Percentiles rank a stretch among this genome's conserved stretches.
Evolutionary conservation across 306 rosid genomes (phyloP).

Genomic region (Malus fusca): DNA sequence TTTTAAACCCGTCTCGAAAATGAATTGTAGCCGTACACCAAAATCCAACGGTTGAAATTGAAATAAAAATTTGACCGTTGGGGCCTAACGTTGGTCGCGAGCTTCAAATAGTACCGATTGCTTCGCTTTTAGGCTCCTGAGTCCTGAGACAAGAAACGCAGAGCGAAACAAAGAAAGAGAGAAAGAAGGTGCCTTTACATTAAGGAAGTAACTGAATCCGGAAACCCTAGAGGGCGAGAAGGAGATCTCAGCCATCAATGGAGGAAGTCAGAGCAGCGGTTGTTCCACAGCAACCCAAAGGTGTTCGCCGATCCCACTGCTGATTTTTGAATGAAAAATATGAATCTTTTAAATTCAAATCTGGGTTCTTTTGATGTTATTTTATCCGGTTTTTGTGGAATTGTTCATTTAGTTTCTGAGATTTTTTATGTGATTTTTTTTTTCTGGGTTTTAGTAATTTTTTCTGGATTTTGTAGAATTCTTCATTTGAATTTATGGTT

Average conservation of each 20-base stretch:
- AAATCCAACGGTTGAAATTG: not conserved
- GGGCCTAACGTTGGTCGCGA: not conserved
- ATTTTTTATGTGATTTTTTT: too few relatives aligned
- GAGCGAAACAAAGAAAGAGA: not conserved
- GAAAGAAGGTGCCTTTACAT: not conserved
- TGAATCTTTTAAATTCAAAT: not conserved
- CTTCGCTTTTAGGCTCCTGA: not conserved
- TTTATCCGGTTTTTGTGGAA: not conserved
- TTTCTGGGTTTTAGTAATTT: not conserved
- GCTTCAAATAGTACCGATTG: not conserved
- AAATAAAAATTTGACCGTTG: not conserved
- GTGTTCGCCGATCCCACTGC: not conserved
- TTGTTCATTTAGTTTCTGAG: too few relatives aligned
- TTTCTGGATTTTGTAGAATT: too few relatives aligned
- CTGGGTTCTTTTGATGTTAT: not conserved
- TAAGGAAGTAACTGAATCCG: not conserved
- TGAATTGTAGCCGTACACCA: not conserved
- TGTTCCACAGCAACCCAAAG: constrained; percentile 1
- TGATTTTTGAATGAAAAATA: not conserved
- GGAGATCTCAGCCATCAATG: not conserved
- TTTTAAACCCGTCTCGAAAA: not conserved
- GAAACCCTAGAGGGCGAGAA: not conserved
- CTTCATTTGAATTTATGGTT: not conserved
- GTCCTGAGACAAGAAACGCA: not conserved
- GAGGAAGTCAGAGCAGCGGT: not conserved